A percentile compares a stretch with the other conserved stretches of the same genome.
These are phyloP conservation scores for Mycena leptocephala DNA, from an alignment of 768 basidiomycete species.

Conservation along the genomic window DNA sequence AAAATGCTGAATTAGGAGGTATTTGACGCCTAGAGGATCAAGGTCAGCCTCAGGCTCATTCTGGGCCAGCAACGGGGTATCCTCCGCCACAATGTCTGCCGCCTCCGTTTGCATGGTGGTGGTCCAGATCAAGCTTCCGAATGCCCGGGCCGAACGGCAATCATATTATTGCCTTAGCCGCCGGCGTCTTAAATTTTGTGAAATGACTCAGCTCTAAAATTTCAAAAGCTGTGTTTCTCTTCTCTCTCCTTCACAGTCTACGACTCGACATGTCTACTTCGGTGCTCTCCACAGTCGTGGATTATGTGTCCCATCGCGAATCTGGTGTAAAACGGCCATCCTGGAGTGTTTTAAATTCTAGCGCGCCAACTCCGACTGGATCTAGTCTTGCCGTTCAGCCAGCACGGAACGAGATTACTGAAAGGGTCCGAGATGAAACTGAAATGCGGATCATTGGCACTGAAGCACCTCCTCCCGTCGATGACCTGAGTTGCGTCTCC, in stretches of 20 bases:
- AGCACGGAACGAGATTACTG: not conserved
- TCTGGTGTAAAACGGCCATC: slow-evolving; percentile 5
- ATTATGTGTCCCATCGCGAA: slow-evolving; percentile 32
- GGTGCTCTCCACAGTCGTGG: slow-evolving; percentile 31
- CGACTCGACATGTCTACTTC: not conserved
- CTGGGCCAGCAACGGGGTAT: slow-evolving; percentile 17
- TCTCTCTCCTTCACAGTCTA: not conserved
- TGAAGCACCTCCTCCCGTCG: not conserved
- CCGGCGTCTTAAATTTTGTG: no score
- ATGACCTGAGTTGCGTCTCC: slow-evolving; percentile 62
- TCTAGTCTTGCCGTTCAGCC: slow-evolving; percentile 3
- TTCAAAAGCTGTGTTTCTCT: no score
- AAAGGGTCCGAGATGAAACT: not conserved
- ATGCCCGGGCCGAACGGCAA: no score
- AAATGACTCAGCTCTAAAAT: no score
- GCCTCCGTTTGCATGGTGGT: no score
- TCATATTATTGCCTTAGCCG: no score
- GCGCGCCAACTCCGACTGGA: not conserved
- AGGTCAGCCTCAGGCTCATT: slow-evolving; percentile 2
- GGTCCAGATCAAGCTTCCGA: no score
- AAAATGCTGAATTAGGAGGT: slow-evolving; percentile 30
- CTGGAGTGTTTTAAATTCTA: slow-evolving; percentile 21
- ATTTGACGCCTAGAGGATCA: slow-evolving; percentile 18
- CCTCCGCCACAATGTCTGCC: slow-evolving; percentile 6
- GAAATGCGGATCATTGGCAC: not conserved